A percentile compares a stretch with the other conserved stretches of the same genome.
Evolutionary conservation across 2,329 filamentous ascomycete genomes (phyloP).

Genomic region (Hypoxylon sp.): DNA sequence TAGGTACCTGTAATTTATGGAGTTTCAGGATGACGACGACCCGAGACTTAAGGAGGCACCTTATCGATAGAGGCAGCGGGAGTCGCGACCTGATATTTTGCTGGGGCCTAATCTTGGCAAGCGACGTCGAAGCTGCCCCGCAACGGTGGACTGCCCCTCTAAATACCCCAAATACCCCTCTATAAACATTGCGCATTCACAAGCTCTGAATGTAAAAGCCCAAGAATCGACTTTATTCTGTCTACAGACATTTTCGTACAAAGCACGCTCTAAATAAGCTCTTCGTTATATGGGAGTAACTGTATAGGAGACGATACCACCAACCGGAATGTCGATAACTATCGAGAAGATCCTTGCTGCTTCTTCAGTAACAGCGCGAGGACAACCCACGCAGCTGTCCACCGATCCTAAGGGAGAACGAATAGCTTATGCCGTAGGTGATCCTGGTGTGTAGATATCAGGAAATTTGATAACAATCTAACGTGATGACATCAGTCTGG

Average conservation of each 20-base stretch:
- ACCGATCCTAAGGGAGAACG: slow-evolving; percentile 90
- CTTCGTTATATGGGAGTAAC: slow-evolving; percentile 18
- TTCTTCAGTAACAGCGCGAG: slow-evolving; percentile 84
- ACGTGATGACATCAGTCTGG: slow-evolving; percentile 73
- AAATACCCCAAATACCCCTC: slow-evolving; percentile 29
- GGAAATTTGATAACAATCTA: slow-evolving; percentile 7
- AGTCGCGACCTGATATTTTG: background rate
- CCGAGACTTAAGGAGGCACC: background rate
- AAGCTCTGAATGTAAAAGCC: slow-evolving; percentile 23
- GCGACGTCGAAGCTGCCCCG: slow-evolving; percentile 33
- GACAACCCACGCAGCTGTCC: slow-evolving; percentile 90
- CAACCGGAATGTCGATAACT: slow-evolving; percentile 65
- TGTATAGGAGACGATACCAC: background rate
- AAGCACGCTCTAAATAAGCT: background rate
- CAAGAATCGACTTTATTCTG: slow-evolving; percentile 5
- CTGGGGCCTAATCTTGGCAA: slow-evolving; percentile 17
- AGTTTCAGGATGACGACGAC: too few relatives aligned
- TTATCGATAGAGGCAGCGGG: background rate
- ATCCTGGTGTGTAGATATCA: background rate
- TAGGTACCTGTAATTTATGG: too few relatives aligned
- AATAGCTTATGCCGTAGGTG: slow-evolving; percentile 89
- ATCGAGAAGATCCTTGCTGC: slow-evolving; percentile 85
- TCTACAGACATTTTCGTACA: slow-evolving; percentile 2
- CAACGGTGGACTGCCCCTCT: slow-evolving; percentile 17
- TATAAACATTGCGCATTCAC: slow-evolving; percentile 31